Conservation (phyloP, 768 basidiomycete genomes). For the Chalciporus piperatus region DNA sequence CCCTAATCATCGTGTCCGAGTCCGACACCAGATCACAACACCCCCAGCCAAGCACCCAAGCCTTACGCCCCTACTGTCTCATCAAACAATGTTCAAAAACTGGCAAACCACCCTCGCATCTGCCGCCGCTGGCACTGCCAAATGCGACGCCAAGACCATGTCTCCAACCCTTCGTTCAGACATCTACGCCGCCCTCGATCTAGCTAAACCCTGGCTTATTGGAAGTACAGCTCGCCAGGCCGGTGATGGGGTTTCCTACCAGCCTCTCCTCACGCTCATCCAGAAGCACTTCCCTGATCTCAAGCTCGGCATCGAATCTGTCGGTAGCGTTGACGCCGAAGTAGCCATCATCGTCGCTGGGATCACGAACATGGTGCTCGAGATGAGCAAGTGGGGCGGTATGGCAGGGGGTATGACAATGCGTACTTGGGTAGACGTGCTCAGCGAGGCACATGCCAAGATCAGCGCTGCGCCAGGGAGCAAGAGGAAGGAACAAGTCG, state of each 20-base stretch:
- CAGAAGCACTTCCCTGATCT: conserved; percentile 50
- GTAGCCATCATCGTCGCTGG: conserved; percentile 49
- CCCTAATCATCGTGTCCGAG: background rate
- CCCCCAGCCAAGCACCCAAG: background rate
- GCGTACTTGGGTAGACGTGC: conserved; percentile 50
- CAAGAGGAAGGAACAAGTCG: conserved; percentile 40
- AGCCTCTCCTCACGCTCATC: conserved; percentile 41
- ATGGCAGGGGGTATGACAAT: conserved; percentile 57
- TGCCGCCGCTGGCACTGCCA: conserved; percentile 17
- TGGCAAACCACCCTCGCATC: conserved; percentile 41
- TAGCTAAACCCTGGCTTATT: conserved; percentile 44
- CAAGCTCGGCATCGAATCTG: conserved; percentile 44
- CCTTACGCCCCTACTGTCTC: background rate
- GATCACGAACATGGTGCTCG: conserved; percentile 51
- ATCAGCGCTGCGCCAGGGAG: conserved; percentile 16
- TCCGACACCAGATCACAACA: background rate
- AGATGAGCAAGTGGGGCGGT: conserved; percentile 55
- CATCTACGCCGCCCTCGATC: conserved; percentile 49
- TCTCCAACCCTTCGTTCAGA: conserved; percentile 50
- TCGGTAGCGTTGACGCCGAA: conserved; percentile 48
- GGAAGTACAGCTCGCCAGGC: conserved; percentile 42
- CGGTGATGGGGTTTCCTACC: conserved; percentile 54
- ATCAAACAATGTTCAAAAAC: conserved; percentile 47
- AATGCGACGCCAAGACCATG: conserved; percentile 35
- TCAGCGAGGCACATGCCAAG: conserved; percentile 42